Base-by-base conservation (phyloP, 1,284 basidiomycete species). In the Xerocomus amazonicus region DNA sequence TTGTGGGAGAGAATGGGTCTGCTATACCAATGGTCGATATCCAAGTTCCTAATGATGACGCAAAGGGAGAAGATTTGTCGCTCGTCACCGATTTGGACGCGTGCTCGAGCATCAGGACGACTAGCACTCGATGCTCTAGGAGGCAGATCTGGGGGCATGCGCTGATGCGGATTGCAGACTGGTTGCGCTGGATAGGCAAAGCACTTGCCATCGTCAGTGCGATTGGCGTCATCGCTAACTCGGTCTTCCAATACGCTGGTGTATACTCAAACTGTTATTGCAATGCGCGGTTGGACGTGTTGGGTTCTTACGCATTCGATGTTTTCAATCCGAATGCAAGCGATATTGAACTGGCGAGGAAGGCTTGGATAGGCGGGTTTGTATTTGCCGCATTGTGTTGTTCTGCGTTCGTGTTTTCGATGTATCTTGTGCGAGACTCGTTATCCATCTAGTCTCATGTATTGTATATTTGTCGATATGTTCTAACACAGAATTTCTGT, bases 151-250 rank as follows among this genome's bases (percentile, higher is more conserved):
- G 9, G 1, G n/a, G 27, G 7, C 47, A 10, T 7, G 45, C 10
- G 13, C 39, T 60, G 0, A 14, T 10, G 19, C 9, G 6, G 0
- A 10, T 51, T 14, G 56, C 65, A 4, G 41, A 55, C 27, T 51
- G 37, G 41, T 31, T 66, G 10, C 55, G 65, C 8, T 63, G 61
- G 60, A 43, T 42, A 14, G 61, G 63, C 0, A 66, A 67, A 47
- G 4, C 19, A 23, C 19, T 23, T 23, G 19, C 19, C 19, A 4
- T 23, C 19, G 19, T 23, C 19, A 23, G 19, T 23, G 19, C 19
- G 19, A 23, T 23, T 4, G 19, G 19, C 19, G 19, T 23, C 19
- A 23, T 23, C 19, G 19, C 19, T 23, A 23, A 23, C 19, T 23
- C 19, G 19, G 19, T 23, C 19, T 23, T 23, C 19, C 19, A 23